phyloP scores from a whole-genome alignment of 371 early-diverging fungal species.

The Gilbertella persicaria region DNA sequence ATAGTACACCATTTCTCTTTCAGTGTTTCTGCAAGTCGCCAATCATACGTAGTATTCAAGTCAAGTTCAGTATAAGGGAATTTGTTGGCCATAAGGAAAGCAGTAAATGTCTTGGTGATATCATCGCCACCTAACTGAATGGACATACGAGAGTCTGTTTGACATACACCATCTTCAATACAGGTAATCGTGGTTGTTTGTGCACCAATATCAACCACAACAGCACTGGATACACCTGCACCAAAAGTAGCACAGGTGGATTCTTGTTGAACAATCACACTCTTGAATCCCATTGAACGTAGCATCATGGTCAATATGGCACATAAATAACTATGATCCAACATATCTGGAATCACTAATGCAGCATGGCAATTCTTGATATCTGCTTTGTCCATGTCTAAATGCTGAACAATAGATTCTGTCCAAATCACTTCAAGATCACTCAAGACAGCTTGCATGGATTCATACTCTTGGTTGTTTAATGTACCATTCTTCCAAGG shows the following conservation, averaged over 20 bases:
- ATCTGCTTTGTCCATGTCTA: slow-evolving; percentile 63
- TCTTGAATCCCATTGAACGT: slow-evolving; percentile 74
- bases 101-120: slow-evolving; percentile 73
- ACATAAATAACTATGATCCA: slow-evolving; percentile 61
- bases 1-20: slow-evolving; percentile 83
- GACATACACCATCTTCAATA: slow-evolving; percentile 84
- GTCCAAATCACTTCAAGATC: slow-evolving; percentile 85
- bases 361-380: slow-evolving; percentile 66
- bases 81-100: slow-evolving; percentile 60
- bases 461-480: slow-evolving; percentile 73
- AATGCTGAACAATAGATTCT: slow-evolving; percentile 66
- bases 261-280: slow-evolving; percentile 77
- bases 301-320: slow-evolving; percentile 71
- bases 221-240: slow-evolving; percentile 84
- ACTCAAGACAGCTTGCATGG: slow-evolving; percentile 62
- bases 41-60: slow-evolving; percentile 65
- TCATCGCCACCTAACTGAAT: slow-evolving; percentile 83
- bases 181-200: slow-evolving; percentile 83
- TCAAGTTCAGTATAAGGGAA: slow-evolving; percentile 80
- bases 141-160: slow-evolving; percentile 61
- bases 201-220: slow-evolving; percentile 91
- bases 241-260: slow-evolving; percentile 85
- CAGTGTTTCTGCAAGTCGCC: slow-evolving; percentile 69
- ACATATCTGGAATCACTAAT: slow-evolving; percentile 80
- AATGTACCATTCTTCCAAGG: slow-evolving; percentile 76